These are phyloP conservation scores for Tetraselmis chui DNA, from an alignment of 139 green algal genomes.

Conservation along the genomic window DNA sequence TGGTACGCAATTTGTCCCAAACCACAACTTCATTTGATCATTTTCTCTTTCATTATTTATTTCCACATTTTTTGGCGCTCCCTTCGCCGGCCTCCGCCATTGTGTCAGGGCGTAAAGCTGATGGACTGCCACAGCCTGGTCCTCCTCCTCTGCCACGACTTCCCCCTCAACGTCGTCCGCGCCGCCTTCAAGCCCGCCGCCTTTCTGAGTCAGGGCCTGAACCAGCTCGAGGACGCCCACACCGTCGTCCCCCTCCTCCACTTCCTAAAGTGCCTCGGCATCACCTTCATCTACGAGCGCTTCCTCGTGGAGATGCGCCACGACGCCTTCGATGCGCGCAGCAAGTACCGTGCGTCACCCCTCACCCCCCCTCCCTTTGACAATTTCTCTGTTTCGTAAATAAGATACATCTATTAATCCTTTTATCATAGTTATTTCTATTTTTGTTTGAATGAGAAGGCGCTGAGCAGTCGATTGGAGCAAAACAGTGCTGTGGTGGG, in stretches of 20 bases:
- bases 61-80: too few species aligned
- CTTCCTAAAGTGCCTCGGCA: constrained; percentile 5
- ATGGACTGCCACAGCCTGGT: constrained; percentile 20
- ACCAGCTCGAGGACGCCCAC: neutral
- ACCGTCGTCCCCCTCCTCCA: neutral
- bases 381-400: too few species aligned
- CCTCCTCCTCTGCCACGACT: constrained; percentile 13
- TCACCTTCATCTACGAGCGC: constrained; percentile 17
- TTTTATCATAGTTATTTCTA: too few species aligned
- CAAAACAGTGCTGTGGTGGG: too few species aligned
- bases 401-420: too few species aligned
- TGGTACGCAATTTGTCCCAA: too few species aligned
- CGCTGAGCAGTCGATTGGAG: too few species aligned
- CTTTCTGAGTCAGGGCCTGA: neutral
- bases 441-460: too few species aligned
- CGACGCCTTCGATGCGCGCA: constrained; percentile 13
- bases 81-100: too few species aligned
- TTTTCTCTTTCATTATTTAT: too few species aligned
- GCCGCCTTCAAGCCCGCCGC: constrained; percentile 21
- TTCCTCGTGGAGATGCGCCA: constrained; percentile 17
- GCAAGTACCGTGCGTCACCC: constrained; percentile 5
- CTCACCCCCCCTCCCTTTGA: neutral
- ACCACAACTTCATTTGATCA: too few species aligned
- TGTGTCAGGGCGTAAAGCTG: constrained; percentile 9
- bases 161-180: constrained; percentile 13